Conservation (phyloP, 1,284 basidiomycete species). For the Ganoderma leucocontextum region DNA sequence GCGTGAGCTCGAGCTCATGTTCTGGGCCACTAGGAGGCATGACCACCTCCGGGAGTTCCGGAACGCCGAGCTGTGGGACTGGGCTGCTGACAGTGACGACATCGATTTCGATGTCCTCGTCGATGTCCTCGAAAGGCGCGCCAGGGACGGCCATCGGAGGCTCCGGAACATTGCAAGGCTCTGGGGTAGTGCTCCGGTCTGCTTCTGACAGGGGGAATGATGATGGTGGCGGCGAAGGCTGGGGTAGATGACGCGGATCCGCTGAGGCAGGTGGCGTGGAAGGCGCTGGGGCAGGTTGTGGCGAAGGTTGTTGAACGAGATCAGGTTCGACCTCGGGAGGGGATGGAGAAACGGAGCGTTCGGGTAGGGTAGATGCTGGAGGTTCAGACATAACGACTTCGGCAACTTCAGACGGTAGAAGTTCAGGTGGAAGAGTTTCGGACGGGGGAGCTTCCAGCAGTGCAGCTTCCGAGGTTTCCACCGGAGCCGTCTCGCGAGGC, state of each 20-base stretch:
- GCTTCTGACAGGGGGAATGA: neutral
- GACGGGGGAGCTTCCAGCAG: neutral
- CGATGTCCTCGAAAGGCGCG: neutral
- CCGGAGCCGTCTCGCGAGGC: neutral
- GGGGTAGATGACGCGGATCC: neutral
- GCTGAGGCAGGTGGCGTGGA: no score
- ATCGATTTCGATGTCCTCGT: slow-evolving; percentile 8
- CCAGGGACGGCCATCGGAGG: neutral
- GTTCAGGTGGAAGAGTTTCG: neutral
- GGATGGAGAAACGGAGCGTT: neutral
- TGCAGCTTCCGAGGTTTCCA: neutral
- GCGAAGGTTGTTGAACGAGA: neutral
- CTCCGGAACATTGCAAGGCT: neutral
- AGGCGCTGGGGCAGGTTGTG: neutral
- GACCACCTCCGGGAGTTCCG: neutral
- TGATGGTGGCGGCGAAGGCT: neutral
- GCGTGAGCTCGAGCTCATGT: neutral
- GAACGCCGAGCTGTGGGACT: neutral
- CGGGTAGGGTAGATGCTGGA: neutral
- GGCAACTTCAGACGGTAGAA: neutral
- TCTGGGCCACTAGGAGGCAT: neutral
- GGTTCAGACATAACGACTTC: neutral
- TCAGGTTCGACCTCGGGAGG: neutral
- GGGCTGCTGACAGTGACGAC: slow-evolving; percentile 10
- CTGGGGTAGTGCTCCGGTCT: neutral